Percentiles rank a stretch among this genome's conserved stretches.
Evolutionary conservation across 768 basidiomycete species (phyloP).

Genomic region (Boletus coccyginus): DNA sequence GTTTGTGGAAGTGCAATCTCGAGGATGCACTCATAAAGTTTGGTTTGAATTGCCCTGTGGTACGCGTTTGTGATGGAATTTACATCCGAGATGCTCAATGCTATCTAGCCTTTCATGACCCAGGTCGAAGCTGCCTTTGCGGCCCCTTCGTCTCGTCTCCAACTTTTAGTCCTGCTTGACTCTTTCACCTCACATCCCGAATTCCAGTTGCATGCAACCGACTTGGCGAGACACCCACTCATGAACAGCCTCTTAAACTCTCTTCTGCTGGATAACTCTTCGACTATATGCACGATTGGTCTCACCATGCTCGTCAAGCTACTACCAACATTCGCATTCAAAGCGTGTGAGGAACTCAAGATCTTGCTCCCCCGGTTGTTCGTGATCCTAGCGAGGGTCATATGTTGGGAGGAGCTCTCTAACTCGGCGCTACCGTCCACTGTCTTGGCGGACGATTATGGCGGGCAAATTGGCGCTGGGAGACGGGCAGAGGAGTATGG

Average conservation of each 20-base stretch:
- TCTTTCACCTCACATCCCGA: slow-evolving; percentile 52
- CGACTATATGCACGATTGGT: slow-evolving; percentile 63
- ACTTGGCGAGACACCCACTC: slow-evolving; percentile 60
- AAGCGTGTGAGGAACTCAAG: slow-evolving; percentile 55
- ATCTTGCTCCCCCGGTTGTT: slow-evolving; percentile 61
- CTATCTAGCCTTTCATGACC: slow-evolving; percentile 61
- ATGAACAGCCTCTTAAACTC: slow-evolving; percentile 64
- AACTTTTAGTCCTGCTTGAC: slow-evolving; percentile 66
- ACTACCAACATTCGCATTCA: slow-evolving; percentile 70
- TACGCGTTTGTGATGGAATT: slow-evolving; percentile 36
- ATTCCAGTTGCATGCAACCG: slow-evolving; percentile 47
- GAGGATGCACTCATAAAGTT: slow-evolving; percentile 71
- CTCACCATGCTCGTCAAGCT: slow-evolving; percentile 66
- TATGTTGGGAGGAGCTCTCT: slow-evolving; percentile 70
- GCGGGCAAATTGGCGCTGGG: not conserved
- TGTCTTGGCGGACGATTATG: slow-evolving; percentile 35
- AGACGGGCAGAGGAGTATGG: slow-evolving; percentile 25
- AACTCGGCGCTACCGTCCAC: slow-evolving; percentile 32
- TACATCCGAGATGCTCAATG: slow-evolving; percentile 6
- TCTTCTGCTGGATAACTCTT: slow-evolving; percentile 71
- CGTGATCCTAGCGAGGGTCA: slow-evolving; percentile 62
- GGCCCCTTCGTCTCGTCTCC: slow-evolving; percentile 60
- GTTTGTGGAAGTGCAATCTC: slow-evolving; percentile 74
- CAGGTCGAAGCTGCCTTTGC: slow-evolving; percentile 65
- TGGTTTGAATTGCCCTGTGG: slow-evolving; percentile 61